Conservation (phyloP, 2,329 filamentous ascomycete species). For the Aureobasidium uvarum region DNA sequence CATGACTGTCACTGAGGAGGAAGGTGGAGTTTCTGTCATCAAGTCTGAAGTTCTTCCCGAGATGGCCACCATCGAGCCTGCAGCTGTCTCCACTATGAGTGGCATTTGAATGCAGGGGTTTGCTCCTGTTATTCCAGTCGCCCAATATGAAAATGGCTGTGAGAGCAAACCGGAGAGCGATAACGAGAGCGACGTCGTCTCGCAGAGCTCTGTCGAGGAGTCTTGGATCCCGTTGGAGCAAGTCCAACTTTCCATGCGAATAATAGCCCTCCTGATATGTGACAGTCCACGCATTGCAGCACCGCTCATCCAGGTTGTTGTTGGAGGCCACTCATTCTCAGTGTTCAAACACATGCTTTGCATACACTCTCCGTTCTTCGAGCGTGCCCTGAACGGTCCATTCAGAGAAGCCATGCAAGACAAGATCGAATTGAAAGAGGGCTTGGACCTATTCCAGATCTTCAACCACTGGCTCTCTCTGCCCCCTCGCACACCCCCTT, state of each 20-base stretch:
- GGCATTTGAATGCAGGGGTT: neutral
- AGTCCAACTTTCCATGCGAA: neutral
- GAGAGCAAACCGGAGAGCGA: no score
- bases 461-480: neutral
- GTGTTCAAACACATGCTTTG: neutral
- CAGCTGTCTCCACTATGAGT: neutral
- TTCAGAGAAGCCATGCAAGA: neutral
- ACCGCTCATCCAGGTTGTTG: neutral
- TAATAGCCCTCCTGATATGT: neutral
- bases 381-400: neutral
- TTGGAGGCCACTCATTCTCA: neutral
- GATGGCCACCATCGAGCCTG: no score
- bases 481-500: neutral
- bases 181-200: no score
- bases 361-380: neutral
- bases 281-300: neutral
- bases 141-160: no score
- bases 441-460: neutral
- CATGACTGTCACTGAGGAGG: neutral
- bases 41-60: neutral
- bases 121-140: neutral
- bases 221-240: neutral
- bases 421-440: neutral
- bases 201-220: neutral
- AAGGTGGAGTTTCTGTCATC: neutral